These are phyloP conservation scores for Marchantia paleacea DNA, from an alignment of 225 moss, liverwort and hornwort genomes.

Conservation along the genomic window DNA sequence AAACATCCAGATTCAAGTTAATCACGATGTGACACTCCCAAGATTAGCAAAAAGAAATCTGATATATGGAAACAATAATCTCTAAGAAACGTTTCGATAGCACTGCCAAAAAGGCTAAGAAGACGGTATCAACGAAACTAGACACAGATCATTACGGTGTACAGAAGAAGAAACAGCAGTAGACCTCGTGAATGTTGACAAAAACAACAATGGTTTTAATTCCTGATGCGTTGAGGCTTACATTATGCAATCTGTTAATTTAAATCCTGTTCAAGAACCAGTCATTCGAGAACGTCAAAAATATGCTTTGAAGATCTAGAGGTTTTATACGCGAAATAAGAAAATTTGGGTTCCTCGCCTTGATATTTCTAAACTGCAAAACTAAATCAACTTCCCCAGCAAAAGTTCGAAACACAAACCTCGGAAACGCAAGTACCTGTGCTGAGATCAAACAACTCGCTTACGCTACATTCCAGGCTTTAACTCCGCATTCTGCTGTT, in stretches of 20 bases:
- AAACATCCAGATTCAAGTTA: too few species aligned
- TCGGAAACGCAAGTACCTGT: conserved; percentile 75
- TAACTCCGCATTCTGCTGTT: conserved; percentile 75
- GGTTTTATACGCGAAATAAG: too few species aligned
- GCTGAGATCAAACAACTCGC: conserved; percentile 88
- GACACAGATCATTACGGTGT: background rate
- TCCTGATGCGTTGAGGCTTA: conserved; percentile 61
- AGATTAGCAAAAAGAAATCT: background rate
- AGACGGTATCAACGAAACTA: background rate
- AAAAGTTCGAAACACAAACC: conserved; percentile 35
- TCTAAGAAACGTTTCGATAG: background rate
- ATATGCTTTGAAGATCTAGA: background rate
- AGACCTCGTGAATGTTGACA: background rate
- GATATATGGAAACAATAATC: background rate
- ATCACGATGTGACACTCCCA: background rate
- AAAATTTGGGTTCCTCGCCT: too few species aligned
- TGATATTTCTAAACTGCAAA: too few species aligned
- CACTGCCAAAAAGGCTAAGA: background rate
- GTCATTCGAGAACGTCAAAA: conserved; percentile 1
- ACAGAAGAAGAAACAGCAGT: background rate
- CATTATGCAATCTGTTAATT: too few species aligned
- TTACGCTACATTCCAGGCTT: conserved; percentile 91
- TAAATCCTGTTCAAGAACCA: conserved; percentile 49
- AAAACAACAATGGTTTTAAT: conserved; percentile 31
- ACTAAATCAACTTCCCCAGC: background rate